phyloP scores from a whole-genome alignment of 768 basidiomycete species.

The Tylopilus sp. region DNA sequence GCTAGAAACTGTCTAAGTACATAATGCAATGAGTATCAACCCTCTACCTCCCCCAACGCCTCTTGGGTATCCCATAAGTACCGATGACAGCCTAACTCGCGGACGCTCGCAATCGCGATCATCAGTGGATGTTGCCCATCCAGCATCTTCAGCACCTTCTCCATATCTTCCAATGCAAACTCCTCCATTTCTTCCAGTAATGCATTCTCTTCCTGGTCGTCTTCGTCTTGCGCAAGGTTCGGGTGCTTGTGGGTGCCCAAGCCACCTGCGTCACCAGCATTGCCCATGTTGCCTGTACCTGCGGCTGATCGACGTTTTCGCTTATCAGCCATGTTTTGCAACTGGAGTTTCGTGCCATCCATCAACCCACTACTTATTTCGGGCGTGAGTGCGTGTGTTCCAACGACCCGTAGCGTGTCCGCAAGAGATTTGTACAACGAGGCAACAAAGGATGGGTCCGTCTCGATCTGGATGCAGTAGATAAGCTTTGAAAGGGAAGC shows the following conservation, averaged over 20 bases:
- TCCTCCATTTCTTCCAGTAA: constrained; percentile 81
- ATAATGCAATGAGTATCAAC: background rate
- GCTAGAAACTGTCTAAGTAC: background rate
- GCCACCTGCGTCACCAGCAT: no score
- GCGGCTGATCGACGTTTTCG: constrained; percentile 50
- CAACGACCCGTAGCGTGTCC: constrained; percentile 58
- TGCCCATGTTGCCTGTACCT: constrained; percentile 21
- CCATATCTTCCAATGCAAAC: constrained; percentile 78
- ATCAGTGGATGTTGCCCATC: constrained; percentile 62
- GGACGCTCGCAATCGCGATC: constrained; percentile 67
- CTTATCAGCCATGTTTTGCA: constrained; percentile 64
- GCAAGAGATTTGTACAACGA: constrained; percentile 71
- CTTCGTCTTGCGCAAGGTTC: constrained; percentile 25
- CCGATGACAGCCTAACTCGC: constrained; percentile 58
- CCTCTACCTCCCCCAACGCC: constrained; percentile 16
- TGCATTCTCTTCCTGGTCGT: constrained; percentile 67
- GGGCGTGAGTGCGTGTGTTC: constrained; percentile 49
- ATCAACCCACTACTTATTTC: constrained; percentile 54
- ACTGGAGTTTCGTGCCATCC: constrained; percentile 69
- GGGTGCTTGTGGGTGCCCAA: background rate
- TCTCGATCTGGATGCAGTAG: constrained; percentile 59
- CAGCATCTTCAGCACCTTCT: constrained; percentile 52
- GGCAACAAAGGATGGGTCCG: constrained; percentile 72
- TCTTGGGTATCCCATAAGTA: constrained; percentile 48
- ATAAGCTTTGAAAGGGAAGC: constrained; percentile 67